Base-by-base conservation (phyloP, 169 alveolate species). In the Eimeria falciformis region DNA sequence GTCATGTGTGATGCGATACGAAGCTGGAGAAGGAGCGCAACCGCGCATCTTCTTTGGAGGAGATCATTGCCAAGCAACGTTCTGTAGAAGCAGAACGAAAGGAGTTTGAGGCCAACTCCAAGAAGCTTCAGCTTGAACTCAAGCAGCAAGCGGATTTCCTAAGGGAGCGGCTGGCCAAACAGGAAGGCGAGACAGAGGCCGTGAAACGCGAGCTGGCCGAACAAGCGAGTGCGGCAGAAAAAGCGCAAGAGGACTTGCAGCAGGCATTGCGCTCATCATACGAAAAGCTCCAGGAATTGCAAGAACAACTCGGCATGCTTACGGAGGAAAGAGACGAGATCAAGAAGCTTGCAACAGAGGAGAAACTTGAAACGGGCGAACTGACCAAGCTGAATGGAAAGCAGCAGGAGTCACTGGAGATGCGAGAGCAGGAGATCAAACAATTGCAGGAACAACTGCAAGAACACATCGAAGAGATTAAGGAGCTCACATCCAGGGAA, bases 231-330 rank as follows among this genome's bases (percentile, higher is more conserved):
- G 62, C 40, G 23, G 62, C 87, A 37, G 71, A 78, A 21, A 50
- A 78, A n/a, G 87, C 87, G 71, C n/a, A 78, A 27, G 71, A 78
- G 47, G 71, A 17, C 65, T 37, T 78, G 87, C 87, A 53, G 55
- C 21, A 23, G 47, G 69, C n/a, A 47, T 50, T 78, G 9, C 71
- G 87, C 87, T 37, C 87, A 12, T 66, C 87, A n/a, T 53, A 29
- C 87, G 69, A 78, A 14, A 47, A 29, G 50, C 50, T 78, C 71
- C 73, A 21, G 25, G 71, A 25, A 21, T 50, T 46, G 87, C 47
- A 53, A 58, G 29, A 27, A 56, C 71, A 78, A 40, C 87, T 78
- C 25, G 25, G 53, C 37, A 69, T 27, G 47, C 33, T 56, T 25
- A n/a, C 43, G 23, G 3, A n/a, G 50, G 65, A 78, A 46, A 78